Conservation (phyloP, 345 rosid species). For the Eucalyptus polyanthemos region DNA sequence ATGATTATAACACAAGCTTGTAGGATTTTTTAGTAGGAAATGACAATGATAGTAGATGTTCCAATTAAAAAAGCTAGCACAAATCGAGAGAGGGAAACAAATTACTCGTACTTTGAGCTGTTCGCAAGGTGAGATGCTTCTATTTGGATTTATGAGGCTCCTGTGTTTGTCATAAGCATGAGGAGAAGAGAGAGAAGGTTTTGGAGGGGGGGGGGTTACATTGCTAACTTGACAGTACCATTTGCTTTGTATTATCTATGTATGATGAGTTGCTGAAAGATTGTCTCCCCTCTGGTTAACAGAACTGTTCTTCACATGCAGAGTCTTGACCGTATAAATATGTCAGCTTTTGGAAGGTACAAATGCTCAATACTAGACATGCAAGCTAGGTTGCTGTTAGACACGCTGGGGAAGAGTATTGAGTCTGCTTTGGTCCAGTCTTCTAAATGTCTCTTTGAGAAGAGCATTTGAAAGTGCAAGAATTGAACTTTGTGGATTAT, state of each 20-base stretch:
- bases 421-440: slow-evolving; percentile 55
- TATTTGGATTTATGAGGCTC: neutral
- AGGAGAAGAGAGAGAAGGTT: too few relatives aligned
- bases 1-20: neutral
- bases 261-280: neutral
- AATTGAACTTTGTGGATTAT: too few relatives aligned
- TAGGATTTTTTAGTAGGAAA: neutral
- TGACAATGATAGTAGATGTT: neutral
- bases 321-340: slow-evolving; percentile 92
- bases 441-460: too few relatives aligned
- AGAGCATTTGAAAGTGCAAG: too few relatives aligned
- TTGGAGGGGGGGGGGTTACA: too few relatives aligned
- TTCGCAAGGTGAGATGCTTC: neutral
- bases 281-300: neutral
- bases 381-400: slow-evolving; percentile 94
- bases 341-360: slow-evolving; percentile 95
- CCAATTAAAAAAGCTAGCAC: neutral
- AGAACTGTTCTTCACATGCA: slow-evolving; percentile 20
- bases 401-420: slow-evolving; percentile 97
- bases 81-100: neutral
- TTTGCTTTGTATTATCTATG: neutral
- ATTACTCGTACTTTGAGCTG: neutral
- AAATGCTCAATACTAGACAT: slow-evolving; percentile 93
- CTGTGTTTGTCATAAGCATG: neutral
- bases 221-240: neutral